Evolutionary conservation across 306 rosid genomes (phyloP), one percentile per base, ranked within the genome.

Genomic region (Sechiopsis laciniata): DNA sequence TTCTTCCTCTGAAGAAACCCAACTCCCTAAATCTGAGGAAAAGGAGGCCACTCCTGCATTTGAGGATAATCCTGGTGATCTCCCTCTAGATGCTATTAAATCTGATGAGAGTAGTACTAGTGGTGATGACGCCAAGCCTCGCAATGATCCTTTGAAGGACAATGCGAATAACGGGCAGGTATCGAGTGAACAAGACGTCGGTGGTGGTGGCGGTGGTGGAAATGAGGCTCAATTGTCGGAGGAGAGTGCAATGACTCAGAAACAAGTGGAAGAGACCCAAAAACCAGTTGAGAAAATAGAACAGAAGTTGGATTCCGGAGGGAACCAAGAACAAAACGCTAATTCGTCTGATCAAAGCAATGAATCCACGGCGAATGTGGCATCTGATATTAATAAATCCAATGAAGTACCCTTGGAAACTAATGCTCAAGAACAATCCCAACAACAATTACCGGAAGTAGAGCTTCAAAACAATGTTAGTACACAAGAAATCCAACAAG

Each of bases 71-170:
- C 90, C 95, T 0, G 89, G 92, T 20, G 85, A 91, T 61, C 89
- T 90, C 32, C 97, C 97, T 0, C 88, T 85, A 2, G 99, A 91
- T 54, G 92, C 92, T 74, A 82, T 91, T 8, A 87, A 80, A 58
- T 46, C 81, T 0, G 97, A 85, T 26, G 90, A 88, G 0, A 74
- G 57, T 0, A 75, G 54, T 19, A 72, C 32, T 59, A 42, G 48
- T 42, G 9, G 12, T 9, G 9, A 42, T 42, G 48, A 42, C 1
- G 48, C 11, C 48, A 42, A 42, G 48, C 48, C 19, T 45, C 63
- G 54, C 21, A 35, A 29, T 9, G 48, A 42, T 42, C 48, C 10
- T 42, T 42, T 42, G 48, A 29, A 62, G 72, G 52, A 8, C 45
- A 10, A 14, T 5, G 45, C 45, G 8, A 37, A 37, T 37, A 7